These are phyloP conservation scores for Umbelopsis vinacea DNA, from an alignment of 192 early-diverging fungal genomes.

Conservation along the genomic window DNA sequence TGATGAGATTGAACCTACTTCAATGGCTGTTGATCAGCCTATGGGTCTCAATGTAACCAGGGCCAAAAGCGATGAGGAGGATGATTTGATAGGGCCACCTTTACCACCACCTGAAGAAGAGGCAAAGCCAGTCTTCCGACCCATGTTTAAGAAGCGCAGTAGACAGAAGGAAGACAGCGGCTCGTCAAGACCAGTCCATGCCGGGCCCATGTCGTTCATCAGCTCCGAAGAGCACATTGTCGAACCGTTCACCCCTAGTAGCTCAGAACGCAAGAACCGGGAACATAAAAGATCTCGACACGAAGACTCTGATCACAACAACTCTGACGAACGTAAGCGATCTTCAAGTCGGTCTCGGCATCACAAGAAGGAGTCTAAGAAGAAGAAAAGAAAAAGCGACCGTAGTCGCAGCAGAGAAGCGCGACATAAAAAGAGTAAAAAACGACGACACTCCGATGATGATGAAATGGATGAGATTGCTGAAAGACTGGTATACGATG, in stretches of 20 bases:
- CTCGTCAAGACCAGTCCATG: background rate
- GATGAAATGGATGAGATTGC: background rate
- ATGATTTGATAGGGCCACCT: conserved; percentile 23
- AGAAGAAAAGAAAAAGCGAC: conserved; percentile 7
- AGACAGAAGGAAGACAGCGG: background rate
- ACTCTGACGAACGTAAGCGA: background rate
- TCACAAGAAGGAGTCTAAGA: background rate
- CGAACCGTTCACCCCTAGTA: background rate
- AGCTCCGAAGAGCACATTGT: background rate
- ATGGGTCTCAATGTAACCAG: background rate
- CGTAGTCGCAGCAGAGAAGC: background rate
- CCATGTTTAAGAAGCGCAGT: conserved; percentile 38
- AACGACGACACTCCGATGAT: background rate
- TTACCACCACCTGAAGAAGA: conserved; percentile 18
- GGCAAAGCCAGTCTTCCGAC: conserved; percentile 30
- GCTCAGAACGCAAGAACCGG: background rate
- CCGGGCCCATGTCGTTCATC: conserved; percentile 22
- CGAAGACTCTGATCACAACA: background rate
- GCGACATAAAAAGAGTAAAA: conserved; percentile 11
- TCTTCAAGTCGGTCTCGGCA: conserved; percentile 12
- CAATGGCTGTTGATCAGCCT: background rate
- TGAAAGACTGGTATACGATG: conserved; percentile 12
- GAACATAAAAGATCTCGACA: background rate
- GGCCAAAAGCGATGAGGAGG: background rate
- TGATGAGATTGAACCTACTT: background rate